Evolutionary conservation across 208 protist genomes (phyloP).

Genomic region (Tritrichomonas foetus): DNA sequence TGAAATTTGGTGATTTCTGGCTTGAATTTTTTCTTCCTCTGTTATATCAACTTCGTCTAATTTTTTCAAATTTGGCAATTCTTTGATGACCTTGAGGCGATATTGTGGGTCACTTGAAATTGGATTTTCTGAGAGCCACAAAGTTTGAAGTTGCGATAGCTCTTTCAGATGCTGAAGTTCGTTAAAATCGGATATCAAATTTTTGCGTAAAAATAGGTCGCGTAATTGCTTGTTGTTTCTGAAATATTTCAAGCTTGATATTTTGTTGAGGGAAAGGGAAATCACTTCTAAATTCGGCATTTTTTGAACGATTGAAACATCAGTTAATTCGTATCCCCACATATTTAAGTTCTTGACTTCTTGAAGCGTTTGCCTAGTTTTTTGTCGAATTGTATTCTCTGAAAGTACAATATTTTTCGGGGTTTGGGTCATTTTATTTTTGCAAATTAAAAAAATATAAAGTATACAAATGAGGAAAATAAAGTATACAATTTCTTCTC

Average conservation of each 20-base stretch:
- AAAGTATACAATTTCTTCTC: too few relatives aligned
- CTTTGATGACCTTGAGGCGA: background rate
- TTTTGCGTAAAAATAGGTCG: background rate
- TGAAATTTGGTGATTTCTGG: background rate
- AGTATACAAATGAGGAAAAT: too few relatives aligned
- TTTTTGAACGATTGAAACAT: background rate
- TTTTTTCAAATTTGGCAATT: background rate
- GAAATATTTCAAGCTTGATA: background rate
- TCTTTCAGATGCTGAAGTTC: background rate
- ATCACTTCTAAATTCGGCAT: background rate
- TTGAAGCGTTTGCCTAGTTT: background rate
- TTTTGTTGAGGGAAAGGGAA: background rate
- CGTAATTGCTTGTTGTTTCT: background rate
- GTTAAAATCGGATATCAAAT: background rate
- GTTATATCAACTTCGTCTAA: conserved; percentile 8
- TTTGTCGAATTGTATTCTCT: too few relatives aligned
- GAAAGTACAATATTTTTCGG: too few relatives aligned
- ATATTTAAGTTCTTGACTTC: background rate
- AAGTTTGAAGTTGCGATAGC: background rate
- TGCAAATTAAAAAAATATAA: too few relatives aligned
- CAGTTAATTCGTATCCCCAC: background rate
- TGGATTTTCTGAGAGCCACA: conserved; percentile 37
- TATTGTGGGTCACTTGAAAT: background rate
- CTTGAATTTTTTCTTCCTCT: conserved; percentile 1
- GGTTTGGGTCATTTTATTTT: too few relatives aligned